A percentile compares a stretch with the other conserved stretches of the same genome.
phyloP scores from a whole-genome alignment of 78 protist species.

The Tieghemostelium lacteum region DNA sequence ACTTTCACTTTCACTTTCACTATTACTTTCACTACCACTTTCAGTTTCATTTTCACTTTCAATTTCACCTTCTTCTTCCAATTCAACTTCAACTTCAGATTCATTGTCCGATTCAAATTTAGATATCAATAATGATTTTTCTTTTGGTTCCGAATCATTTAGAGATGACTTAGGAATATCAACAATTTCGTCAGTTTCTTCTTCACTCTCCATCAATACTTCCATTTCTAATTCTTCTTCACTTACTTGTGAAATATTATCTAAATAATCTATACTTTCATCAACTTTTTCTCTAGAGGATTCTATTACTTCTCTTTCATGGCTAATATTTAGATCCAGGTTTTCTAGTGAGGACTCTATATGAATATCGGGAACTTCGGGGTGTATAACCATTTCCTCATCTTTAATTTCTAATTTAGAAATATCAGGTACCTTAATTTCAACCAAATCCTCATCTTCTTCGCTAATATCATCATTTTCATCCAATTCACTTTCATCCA shows the following conservation, averaged over 20 bases:
- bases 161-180: background rate
- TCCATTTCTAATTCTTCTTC: background rate
- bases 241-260: background rate
- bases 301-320: too few relatives aligned
- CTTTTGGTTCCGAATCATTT: background rate
- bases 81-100: background rate
- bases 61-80: background rate
- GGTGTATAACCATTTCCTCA: too few relatives aligned
- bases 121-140: background rate
- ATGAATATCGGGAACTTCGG: too few relatives aligned
- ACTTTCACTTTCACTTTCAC: background rate
- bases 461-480: background rate
- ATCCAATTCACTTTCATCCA: too few relatives aligned
- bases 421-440: background rate
- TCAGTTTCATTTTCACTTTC: too few relatives aligned
- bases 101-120: background rate
- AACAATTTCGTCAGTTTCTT: background rate
- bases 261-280: background rate
- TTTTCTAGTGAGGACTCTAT: background rate
- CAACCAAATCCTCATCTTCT: background rate
- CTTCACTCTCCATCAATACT: background rate
- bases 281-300: background rate
- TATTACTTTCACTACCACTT: background rate
- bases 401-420: background rate
- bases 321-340: background rate